Evolutionary conservation across 116 monocot species (phyloP), one percentile per base, ranked within the genome.

Genomic region (Papilionanthe hybrid): DNA sequence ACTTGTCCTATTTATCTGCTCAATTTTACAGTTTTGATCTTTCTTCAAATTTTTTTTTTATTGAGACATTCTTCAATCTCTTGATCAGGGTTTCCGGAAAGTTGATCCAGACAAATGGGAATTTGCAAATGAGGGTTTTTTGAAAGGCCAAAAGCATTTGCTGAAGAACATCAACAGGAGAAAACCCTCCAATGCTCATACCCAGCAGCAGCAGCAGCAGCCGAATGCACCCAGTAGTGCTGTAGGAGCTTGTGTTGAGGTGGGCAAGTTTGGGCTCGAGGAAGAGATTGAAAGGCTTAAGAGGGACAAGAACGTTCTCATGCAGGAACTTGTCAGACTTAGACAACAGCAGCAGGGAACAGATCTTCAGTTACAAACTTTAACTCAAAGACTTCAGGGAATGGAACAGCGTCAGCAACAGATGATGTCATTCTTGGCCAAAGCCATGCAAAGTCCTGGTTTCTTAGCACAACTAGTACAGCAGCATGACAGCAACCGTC

Each of bases 71-170:
- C 9, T 73, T 20, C 45, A n/a, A 15, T 73, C n/a, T 44, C 73
- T 10, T 73, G 44, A 37, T 69, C 80, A 95, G 95, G 95, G 95
- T 71, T 95, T 95, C 73, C 78, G 87, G 23, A 95, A 95, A 83
- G 89, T 95, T 45, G 93, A 93, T 81, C 84, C 95, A 6, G 93
- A 95, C 58, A 42, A 83, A 37, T 95, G 93, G 92, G 95, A 95
- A 58, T 95, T 93, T 83, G 95, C 95, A 28, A 91, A 93, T 67
- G 91, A 93, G 44, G 89, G 84, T 28, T 95, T 95, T 81, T 66
- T 95, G 11, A 65, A 79, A 60, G 95, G 95, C 12, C 86, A 95
- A 74, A 92, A 88, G 50, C 89, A 93, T 78, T 77, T 93, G 12
- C 77, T 95, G 81, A 95, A 93, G 83, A 89, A 80, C 78, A 93